Evolutionary conservation across 352 stramenopile genomes (phyloP), one percentile per base, ranked within the genome.

Genomic region (Pythium biforme): DNA sequence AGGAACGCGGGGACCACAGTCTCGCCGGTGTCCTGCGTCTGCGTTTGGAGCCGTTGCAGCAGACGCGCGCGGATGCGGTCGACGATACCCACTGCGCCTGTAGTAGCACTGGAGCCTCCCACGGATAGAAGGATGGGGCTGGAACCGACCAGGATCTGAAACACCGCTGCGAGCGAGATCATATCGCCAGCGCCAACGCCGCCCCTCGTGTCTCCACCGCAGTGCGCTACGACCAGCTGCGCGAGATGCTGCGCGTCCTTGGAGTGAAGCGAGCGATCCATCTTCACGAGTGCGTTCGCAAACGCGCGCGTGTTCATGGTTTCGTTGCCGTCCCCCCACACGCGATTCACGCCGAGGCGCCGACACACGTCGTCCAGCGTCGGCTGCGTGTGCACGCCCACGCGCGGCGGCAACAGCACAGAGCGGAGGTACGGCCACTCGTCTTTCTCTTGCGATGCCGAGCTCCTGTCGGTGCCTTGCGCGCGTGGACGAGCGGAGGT

Each of bases 271-370:
- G 57, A 66, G n/a, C 74, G 81, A 54, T 88, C 77, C 15, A 86
- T 45, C 1, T 64, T 37, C 6, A 22, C 46, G 0, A 90, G 45
- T 11, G 70, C 66, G 23, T 79, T 71, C 1, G 67, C 74, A 33
- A 90, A 88, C 0, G 75, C 77, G 23, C 77, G 79, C 17, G 66
- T 52, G 46, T 90, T 82, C 71, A 90, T 82, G 1, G 66, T 70
- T 45, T 90, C 81, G 58, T 86, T 78, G 7, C 76, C 75, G 56
- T 88, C 79, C 22, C 78, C 77, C 55, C 81, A 73, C 0, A 90
- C 63, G 2, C 79, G 73, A 33, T 90, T 89, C 1, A 77, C 81
- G 0, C 79, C 70, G 3, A 90, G 55, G 11, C 70, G 70, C 3
- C 73, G 72, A 33, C 73, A 76, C 49, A 90, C 65, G 43, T 76